A percentile compares a stretch with the other conserved stretches of the same genome.
phyloP scores from a whole-genome alignment of 768 basidiomycete genomes.

The Leccinum fibrillosum region DNA sequence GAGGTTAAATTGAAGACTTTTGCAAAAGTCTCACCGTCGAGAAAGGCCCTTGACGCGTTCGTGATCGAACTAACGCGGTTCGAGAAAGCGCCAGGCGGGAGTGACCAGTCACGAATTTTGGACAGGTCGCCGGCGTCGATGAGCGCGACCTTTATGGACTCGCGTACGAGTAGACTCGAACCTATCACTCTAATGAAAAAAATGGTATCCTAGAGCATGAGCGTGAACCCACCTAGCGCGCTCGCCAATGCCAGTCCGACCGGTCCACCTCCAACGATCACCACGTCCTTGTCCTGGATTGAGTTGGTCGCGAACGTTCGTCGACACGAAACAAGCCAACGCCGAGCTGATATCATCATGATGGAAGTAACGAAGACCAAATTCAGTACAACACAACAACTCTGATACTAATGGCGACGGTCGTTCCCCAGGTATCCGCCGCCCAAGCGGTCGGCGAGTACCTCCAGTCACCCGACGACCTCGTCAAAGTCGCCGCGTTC shows the following conservation, averaged over 20 bases:
- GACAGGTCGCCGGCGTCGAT: constrained; percentile 80
- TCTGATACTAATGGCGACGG: constrained; percentile 34
- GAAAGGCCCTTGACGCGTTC: constrained; percentile 62
- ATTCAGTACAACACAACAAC: not conserved
- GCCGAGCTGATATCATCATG: not conserved
- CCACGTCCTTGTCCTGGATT: constrained; percentile 70
- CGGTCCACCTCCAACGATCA: constrained; percentile 94
- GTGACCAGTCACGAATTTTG: constrained; percentile 65
- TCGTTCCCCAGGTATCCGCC: constrained; percentile 60
- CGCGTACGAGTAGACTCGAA: constrained; percentile 47
- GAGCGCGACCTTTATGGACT: constrained; percentile 61
- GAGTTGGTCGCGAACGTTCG: constrained; percentile 17
- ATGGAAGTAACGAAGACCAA: not conserved
- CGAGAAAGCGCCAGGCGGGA: constrained; percentile 54
- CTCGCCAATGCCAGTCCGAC: constrained; percentile 87
- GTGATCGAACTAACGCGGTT: constrained; percentile 89
- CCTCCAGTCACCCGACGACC: constrained; percentile 90
- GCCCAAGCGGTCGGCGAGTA: constrained; percentile 87
- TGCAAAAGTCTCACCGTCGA: constrained; percentile 47
- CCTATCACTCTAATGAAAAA: constrained; percentile 35
- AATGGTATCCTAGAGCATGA: not conserved
- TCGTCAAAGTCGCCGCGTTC: constrained; percentile 82
- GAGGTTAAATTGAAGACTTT: not conserved
- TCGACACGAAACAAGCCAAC: constrained; percentile 1
- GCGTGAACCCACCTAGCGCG: constrained; percentile 63